Conservation (phyloP, 73 alveolate species). For the Symbiodinium natans region DNA sequence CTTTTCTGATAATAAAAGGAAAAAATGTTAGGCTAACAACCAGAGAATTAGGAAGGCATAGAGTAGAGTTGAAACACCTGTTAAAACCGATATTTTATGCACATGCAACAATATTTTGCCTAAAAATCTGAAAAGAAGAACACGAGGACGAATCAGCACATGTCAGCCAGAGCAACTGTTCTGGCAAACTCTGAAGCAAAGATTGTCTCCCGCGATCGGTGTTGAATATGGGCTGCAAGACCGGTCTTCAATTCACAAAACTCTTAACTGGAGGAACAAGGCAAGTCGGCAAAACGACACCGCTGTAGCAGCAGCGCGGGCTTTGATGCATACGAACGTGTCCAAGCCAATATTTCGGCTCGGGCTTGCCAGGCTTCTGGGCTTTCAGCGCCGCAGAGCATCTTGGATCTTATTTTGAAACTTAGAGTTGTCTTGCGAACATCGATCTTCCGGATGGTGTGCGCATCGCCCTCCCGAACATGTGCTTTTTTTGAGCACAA, state of each 20-base stretch:
- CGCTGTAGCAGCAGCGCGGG: background rate
- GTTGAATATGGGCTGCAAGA: background rate
- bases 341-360: background rate
- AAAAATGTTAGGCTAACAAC: too few relatives aligned
- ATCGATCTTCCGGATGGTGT: background rate
- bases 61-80: too few relatives aligned
- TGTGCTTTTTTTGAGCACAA: background rate
- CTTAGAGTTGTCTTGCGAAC: background rate
- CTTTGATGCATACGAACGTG: background rate
- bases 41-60: too few relatives aligned
- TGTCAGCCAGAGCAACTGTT: too few relatives aligned
- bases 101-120: too few relatives aligned
- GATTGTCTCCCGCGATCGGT: background rate
- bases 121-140: too few relatives aligned
- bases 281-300: background rate
- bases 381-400: background rate
- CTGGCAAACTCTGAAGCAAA: background rate
- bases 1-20: too few relatives aligned
- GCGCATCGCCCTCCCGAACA: background rate
- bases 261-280: background rate
- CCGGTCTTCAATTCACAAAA: background rate
- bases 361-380: background rate
- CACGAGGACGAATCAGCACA: too few relatives aligned
- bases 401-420: background rate
- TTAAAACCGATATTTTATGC: too few relatives aligned